Conservation (phyloP, 2,329 filamentous ascomycete species). For the Apiospora koreana region DNA sequence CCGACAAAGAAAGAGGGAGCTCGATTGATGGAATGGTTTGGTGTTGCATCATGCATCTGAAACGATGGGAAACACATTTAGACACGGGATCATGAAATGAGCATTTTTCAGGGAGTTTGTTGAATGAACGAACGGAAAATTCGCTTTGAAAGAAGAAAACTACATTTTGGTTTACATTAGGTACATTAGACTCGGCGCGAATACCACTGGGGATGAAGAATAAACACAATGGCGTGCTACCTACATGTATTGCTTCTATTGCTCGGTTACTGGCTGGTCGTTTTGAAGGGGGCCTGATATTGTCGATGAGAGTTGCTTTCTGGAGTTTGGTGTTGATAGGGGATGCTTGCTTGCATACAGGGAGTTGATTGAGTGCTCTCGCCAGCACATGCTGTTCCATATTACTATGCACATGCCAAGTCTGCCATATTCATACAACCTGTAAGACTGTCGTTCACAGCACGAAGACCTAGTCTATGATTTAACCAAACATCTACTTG, state of each 20-base stretch:
- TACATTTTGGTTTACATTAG: background rate
- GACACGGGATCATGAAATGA: constrained; percentile 7
- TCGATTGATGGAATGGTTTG: background rate
- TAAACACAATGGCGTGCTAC: background rate
- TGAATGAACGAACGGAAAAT: background rate
- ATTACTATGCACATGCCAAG: too few species aligned
- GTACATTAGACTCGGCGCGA: background rate
- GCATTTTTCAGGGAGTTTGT: constrained; percentile 6
- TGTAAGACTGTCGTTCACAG: too few species aligned
- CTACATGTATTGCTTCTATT: background rate
- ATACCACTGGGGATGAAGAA: constrained; percentile 3
- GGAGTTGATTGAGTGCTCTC: too few species aligned
- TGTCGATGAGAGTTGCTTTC: background rate
- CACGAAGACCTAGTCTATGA: too few species aligned
- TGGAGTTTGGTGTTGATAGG: background rate
- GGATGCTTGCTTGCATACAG: too few species aligned
- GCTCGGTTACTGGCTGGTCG: background rate
- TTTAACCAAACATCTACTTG: too few species aligned
- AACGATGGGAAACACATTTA: background rate
- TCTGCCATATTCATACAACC: too few species aligned
- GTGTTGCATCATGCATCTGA: background rate
- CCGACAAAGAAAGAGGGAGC: background rate
- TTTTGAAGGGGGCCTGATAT: background rate
- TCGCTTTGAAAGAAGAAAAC: background rate
- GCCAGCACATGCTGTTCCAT: too few species aligned